Percentiles rank a stretch among this genome's conserved stretches.
Evolutionary conservation across 2,329 filamentous ascomycete genomes (phyloP).

Genomic region (Penicillium sp.): DNA sequence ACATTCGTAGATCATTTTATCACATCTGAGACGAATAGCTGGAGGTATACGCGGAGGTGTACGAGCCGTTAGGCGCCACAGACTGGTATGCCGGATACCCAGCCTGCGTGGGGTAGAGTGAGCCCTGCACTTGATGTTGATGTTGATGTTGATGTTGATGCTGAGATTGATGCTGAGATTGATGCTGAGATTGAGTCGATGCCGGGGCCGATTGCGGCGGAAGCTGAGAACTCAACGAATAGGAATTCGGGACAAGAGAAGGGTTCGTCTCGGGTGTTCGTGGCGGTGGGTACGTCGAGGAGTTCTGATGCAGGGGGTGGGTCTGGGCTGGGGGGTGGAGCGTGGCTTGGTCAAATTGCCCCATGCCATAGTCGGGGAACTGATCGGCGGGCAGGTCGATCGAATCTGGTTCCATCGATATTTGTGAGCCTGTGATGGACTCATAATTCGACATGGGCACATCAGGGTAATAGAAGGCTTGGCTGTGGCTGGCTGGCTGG

Average conservation of each 20-base stretch:
- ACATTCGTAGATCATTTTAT: constrained; percentile 8
- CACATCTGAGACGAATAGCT: constrained; percentile 26
- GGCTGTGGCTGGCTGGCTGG: constrained; percentile 7
- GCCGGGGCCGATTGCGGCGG: constrained; percentile 1
- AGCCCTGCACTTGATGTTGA: background rate
- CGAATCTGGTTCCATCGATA: constrained; percentile 34
- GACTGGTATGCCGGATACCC: constrained; percentile 22
- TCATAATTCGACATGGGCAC: constrained; percentile 20
- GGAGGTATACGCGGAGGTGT: constrained; percentile 23
- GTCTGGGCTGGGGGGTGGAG: constrained; percentile 24
- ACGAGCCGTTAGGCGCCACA: constrained; percentile 23
- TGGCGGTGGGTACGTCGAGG: constrained; percentile 38
- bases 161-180: background rate
- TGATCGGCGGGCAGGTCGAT: constrained; percentile 26
- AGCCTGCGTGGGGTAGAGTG: constrained; percentile 29
- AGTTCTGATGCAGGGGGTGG: constrained; percentile 35
- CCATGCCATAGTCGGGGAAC: constrained; percentile 16
- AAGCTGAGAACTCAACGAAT: constrained; percentile 23
- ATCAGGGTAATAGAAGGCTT: constrained; percentile 12
- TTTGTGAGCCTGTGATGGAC: constrained; percentile 28
- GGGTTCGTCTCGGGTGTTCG: constrained; percentile 24
- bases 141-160: no score
- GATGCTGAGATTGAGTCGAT: background rate
- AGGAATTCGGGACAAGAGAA: constrained; percentile 29
- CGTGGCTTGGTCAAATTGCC: constrained; percentile 20